Base-by-base conservation (phyloP, 2,329 filamentous ascomycete species). In the Colletotrichum sp. region DNA sequence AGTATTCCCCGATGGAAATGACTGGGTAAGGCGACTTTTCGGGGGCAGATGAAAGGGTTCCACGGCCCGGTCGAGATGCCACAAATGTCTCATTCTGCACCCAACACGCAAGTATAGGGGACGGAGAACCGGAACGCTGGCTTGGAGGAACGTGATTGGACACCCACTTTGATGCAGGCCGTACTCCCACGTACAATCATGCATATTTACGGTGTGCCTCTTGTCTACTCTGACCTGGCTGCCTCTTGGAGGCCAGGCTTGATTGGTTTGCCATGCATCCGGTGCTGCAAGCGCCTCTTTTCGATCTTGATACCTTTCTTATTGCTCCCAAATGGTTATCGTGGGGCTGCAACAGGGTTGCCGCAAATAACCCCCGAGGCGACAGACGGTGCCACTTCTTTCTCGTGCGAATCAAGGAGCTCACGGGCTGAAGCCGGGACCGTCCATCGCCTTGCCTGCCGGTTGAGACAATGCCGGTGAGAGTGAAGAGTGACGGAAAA, bases 41-140 rank as follows among this genome's bases (percentile, higher is more conserved):
- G 44, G 44, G n/a, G 44, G 44, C n/a, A 7, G 0, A 0, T 49
- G 10, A 21, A 52, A 52, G 44, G 65, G 65, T 68, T n/a, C 65
- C 44, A 57, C 49, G 30, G 65, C 18, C 65, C 65, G 44, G 28
- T 57, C 65, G 44, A 68, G 28, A 36, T 26, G 64, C 65, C 44
- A 39, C 66, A 81, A 75, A 79, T 79, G 52, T 78, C 44, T 52
- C 77, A 34, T 28, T 63, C 32, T 36, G 26, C 9, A 52, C 44
- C 44, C n/a, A 52, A 49, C n/a, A 21, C 18, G 44, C 44, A 21
- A 49, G n/a, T 49, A 52, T 52, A 10, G 44, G 44, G 44, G 3
- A 49, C 44, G n/a, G 44, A 52, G n/a, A 0, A 0, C n/a, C 44
- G 44, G n/a, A 24, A 52, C 44, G n/a, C 44, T 21, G 44, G 44